Conservation (phyloP, 2,329 filamentous ascomycete species). For the Apiospora arundinis region DNA sequence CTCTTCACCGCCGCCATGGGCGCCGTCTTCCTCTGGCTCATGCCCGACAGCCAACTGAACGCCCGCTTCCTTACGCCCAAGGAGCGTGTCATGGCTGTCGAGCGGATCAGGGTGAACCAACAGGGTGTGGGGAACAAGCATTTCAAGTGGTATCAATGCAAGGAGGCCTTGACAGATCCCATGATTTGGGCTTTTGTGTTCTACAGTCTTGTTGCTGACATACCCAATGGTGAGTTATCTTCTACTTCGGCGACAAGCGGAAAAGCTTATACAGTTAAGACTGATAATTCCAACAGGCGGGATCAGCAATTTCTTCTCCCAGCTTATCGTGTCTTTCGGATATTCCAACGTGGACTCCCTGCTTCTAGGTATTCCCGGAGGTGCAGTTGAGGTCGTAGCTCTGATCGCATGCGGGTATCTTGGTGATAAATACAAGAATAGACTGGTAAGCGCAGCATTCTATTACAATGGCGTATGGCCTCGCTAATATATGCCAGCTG, state of each 20-base stretch:
- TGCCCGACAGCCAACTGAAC: slow-evolving; percentile 51
- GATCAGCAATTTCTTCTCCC: slow-evolving; percentile 47
- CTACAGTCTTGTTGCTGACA: slow-evolving; percentile 41
- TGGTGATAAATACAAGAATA: slow-evolving; percentile 61
- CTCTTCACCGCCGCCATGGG: slow-evolving; percentile 57
- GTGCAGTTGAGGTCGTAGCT: slow-evolving; percentile 67
- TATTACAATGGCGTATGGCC: no score
- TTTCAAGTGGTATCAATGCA: slow-evolving; percentile 67
- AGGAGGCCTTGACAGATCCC: slow-evolving; percentile 45
- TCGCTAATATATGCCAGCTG: slow-evolving; percentile 41
- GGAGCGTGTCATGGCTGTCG: slow-evolving; percentile 60
- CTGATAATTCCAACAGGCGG: slow-evolving; percentile 31
- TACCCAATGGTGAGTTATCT: slow-evolving; percentile 44
- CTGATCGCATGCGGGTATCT: slow-evolving; percentile 57
- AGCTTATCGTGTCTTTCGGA: slow-evolving; percentile 61
- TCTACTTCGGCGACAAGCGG: not conserved
- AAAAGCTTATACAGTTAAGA: no score
- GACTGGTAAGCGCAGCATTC: slow-evolving; percentile 47
- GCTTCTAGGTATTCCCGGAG: slow-evolving; percentile 69
- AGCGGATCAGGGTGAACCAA: slow-evolving; percentile 66
- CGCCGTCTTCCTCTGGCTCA: slow-evolving; percentile 53
- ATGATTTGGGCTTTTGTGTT: slow-evolving; percentile 46
- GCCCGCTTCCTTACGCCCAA: slow-evolving; percentile 58
- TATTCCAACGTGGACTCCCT: slow-evolving; percentile 68
- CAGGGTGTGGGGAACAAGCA: slow-evolving; percentile 74